phyloP scores from a whole-genome alignment of 495 filamentous ascomycete genomes.

The Podospora pseudocomata region DNA sequence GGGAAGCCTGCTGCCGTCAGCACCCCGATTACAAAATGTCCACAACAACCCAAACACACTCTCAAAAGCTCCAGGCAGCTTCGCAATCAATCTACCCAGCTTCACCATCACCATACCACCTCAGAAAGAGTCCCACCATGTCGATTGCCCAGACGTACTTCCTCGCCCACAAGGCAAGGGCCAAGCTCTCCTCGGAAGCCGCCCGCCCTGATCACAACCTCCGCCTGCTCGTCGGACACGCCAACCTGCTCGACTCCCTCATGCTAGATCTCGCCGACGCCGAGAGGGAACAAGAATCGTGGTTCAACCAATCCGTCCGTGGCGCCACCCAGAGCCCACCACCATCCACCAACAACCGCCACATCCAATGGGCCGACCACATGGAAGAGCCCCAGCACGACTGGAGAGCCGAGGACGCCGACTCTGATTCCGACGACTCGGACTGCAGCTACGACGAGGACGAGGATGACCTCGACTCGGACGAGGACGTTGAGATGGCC shows the following conservation, averaged over 20 bases:
- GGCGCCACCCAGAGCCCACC: constrained; percentile 57
- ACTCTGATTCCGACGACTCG: constrained; percentile 42
- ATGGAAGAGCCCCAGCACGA: constrained; percentile 70
- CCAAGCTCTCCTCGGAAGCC: constrained; percentile 92
- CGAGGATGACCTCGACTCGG: constrained; percentile 25
- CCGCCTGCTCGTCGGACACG: constrained; percentile 87
- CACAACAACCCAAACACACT: constrained; percentile 23
- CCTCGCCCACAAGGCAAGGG: constrained; percentile 90
- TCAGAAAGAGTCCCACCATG: constrained; percentile 63
- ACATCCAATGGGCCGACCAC: constrained; percentile 85
- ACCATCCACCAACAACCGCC: constrained; percentile 46
- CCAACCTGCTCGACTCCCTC: constrained; percentile 93
- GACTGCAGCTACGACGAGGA: constrained; percentile 32
- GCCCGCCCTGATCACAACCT: constrained; percentile 88
- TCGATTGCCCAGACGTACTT: constrained; percentile 96
- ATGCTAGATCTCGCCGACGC: constrained; percentile 95
- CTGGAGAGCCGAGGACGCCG: constrained; percentile 63
- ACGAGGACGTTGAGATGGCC: constrained; percentile 54
- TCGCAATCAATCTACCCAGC: constrained; percentile 20
- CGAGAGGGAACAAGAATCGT: constrained; percentile 91
- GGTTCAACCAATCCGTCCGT: constrained; percentile 94
- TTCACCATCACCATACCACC: constrained; percentile 30
- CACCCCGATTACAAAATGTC: constrained; percentile 17
- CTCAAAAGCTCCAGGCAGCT: constrained; percentile 18
- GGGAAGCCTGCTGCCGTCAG: constrained; percentile 15